Conservation (phyloP, 345 rosid species). For the Corchorus olitorius region DNA sequence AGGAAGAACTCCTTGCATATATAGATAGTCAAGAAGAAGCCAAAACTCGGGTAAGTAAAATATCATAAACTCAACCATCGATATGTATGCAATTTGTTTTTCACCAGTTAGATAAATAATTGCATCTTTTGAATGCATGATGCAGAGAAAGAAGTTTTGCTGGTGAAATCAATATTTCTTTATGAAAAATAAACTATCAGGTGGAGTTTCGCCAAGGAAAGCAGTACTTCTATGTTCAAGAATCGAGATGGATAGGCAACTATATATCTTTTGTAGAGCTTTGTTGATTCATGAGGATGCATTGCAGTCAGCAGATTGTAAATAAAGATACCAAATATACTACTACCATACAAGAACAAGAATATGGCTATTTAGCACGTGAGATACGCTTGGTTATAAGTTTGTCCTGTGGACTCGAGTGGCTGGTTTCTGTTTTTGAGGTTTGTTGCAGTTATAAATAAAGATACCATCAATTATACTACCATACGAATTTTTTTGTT, state of each 20-base stretch:
- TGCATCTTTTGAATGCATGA: background rate
- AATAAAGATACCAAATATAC: background rate
- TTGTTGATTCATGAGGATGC: background rate
- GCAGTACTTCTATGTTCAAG: background rate
- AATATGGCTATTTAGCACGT: too few species aligned
- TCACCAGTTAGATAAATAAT: background rate
- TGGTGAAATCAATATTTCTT: background rate
- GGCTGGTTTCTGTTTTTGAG: background rate
- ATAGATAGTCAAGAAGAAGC: constrained; percentile 83
- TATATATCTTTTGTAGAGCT: background rate
- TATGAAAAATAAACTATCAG: background rate
- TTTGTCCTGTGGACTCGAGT: background rate
- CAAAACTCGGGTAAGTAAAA: constrained; percentile 24
- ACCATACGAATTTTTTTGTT: too few species aligned
- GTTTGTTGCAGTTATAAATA: background rate
- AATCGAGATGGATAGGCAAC: background rate
- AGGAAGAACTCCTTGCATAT: constrained; percentile 90
- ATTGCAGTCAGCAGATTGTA: background rate
- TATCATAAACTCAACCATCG: background rate
- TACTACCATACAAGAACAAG: too few species aligned
- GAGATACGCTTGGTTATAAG: background rate
- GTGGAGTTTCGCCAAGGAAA: background rate
- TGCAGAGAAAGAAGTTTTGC: constrained; percentile 12
- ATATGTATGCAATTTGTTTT: background rate
- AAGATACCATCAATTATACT: too few species aligned